Evolutionary conservation across 768 basidiomycete species (phyloP), one percentile per base, ranked within the genome.

Genomic region (Termitomyces sp.): DNA sequence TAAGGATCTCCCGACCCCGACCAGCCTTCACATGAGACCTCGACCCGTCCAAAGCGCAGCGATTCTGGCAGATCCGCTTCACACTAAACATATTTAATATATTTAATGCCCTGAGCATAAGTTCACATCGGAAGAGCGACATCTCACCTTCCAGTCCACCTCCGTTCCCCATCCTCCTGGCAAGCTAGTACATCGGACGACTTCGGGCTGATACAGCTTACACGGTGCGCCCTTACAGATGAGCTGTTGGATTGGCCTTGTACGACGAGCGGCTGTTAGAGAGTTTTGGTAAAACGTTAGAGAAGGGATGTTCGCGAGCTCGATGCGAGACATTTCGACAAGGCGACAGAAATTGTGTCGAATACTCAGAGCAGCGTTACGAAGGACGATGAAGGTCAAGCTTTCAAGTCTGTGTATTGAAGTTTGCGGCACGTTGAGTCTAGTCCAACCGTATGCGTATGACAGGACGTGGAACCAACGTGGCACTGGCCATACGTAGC

Each of bases 11-110:
- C 94, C 4, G 92, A 84, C 36, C 80, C 76, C 42, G 82, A 85
- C 90, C 91, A 98, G 24, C 96, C 96, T 77, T 98, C 96, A 67
- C 96, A 98, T 18, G 86, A 88, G 1, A 98, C 83, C 65, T 91
- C 86, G 0, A 96, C 88, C 64, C 85, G 83, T 16, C 96, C 96
- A 58, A 98, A 90, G 18, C 94, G 83, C 57, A 96, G 72, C 9
- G 86, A 77, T 53, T 88, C 86, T 9, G 95, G 96, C 7, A 98
- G 78, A 70, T 98, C 95, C 39, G 94, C 89, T 73, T 94, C 89
- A 69, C 95, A 97, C 90, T 94, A 65, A 22, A 59, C 7, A 20
- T 32, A 20, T 40, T n/a, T 40, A n/a, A n/a, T n/a, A n/a, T n/a
- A 15, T 28, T 2, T 28, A 15, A 32, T 20, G 32, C 49, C 39